Conservation (phyloP, 2,329 filamentous ascomycete species). For the Colletotrichum graminicola region DNA sequence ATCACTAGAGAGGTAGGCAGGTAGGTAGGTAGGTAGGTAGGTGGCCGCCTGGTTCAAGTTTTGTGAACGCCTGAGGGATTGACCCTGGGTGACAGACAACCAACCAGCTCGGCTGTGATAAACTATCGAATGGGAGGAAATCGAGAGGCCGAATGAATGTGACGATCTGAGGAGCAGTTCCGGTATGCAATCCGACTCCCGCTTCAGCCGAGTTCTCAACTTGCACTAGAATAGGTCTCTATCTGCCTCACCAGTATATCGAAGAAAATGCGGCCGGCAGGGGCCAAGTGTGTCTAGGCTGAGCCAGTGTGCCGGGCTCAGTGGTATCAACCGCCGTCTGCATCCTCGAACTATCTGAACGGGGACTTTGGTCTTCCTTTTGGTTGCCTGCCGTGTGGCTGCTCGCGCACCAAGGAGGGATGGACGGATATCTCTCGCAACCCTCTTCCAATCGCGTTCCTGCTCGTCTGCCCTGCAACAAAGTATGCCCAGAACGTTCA, state of each 20-base stretch:
- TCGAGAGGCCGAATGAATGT: not conserved
- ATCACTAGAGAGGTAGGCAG: too few species aligned
- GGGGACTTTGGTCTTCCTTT: constrained; percentile 30
- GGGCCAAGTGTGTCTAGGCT: not conserved
- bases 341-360: not conserved
- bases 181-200: not conserved
- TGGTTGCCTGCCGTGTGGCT: constrained; percentile 24
- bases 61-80: not conserved
- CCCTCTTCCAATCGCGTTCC: not conserved
- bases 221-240: not conserved
- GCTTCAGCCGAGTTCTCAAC: not conserved
- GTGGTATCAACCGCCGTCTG: constrained; percentile 14
- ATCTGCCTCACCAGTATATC: not conserved
- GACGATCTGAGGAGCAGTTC: not conserved
- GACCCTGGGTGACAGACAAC: not conserved
- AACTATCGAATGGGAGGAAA: not conserved
- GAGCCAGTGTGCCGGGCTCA: constrained; percentile 23
- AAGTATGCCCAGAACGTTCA: constrained; percentile 13
- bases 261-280: not conserved
- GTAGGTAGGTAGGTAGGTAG: too few species aligned
- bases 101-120: not conserved
- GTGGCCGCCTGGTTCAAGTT: not conserved
- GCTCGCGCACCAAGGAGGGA: constrained; percentile 21
- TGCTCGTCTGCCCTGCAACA: not conserved
- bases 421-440: constrained; percentile 32